Percentiles rank a stretch among this genome's conserved stretches.
Conservation (phyloP, 2,329 filamentous ascomycete genomes). For the Botrytis aclada region DNA sequence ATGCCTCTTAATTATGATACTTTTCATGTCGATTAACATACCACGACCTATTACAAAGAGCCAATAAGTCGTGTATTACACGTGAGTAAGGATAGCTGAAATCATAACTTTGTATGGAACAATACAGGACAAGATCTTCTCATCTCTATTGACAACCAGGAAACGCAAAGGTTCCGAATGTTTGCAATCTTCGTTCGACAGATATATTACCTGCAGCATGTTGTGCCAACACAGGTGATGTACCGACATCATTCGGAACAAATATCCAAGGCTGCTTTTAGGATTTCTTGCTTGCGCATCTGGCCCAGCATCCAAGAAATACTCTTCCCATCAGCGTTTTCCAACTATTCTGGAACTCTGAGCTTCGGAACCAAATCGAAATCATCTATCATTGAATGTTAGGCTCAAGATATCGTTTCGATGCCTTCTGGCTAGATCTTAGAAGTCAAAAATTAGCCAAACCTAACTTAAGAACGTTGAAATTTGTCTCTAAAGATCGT, state of each 20-base stretch:
- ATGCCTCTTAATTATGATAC: neutral
- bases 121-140: neutral
- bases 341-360: neutral
- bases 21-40: neutral
- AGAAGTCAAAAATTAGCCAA: neutral
- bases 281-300: neutral
- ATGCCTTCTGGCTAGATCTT: neutral
- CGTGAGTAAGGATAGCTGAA: neutral
- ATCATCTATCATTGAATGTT: neutral
- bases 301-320: neutral
- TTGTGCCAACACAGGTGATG: neutral
- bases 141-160: conserved; percentile 12
- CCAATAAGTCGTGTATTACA: neutral
- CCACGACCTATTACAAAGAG: neutral
- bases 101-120: neutral
- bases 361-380: neutral
- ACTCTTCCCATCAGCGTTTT: neutral
- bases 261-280: conserved; percentile 5
- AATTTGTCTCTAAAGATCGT: neutral
- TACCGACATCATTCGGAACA: conserved; percentile 9
- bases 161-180: conserved; percentile 7
- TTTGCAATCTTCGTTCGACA: neutral
- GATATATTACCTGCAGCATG: conserved; percentile 7
- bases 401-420: neutral
- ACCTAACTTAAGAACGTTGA: neutral